A percentile compares a stretch with the other conserved stretches of the same genome.
phyloP scores from a whole-genome alignment of 148 eudicot species.

The Polygonum maritimum region DNA sequence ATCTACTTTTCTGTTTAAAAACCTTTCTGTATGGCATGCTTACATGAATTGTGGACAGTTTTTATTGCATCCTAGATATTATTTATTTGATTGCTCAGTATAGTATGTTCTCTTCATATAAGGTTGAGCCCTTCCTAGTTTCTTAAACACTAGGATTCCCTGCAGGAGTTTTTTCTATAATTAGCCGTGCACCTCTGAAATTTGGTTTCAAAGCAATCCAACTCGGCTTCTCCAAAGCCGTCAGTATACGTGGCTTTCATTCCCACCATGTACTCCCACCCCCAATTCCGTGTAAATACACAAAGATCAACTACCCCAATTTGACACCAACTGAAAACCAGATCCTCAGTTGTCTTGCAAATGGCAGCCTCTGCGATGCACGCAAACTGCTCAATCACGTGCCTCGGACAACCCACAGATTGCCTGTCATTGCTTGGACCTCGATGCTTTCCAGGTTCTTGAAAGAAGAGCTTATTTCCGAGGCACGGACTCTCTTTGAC shows the following conservation, averaged over 20 bases:
- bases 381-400: constrained; percentile 35
- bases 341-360: constrained; percentile 16
- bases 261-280: background rate
- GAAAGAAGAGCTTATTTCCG: constrained; percentile 20
- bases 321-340: constrained; percentile 15
- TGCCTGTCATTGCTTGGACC: constrained; percentile 28
- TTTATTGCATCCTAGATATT: background rate
- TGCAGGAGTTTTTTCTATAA: constrained; percentile 1
- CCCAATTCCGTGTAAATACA: background rate
- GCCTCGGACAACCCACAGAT: constrained; percentile 16
- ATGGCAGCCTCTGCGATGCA: constrained; percentile 16
- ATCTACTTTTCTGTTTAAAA: background rate
- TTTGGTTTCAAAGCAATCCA: background rate
- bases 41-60: background rate
- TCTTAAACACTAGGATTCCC: background rate
- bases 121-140: background rate
- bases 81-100: background rate
- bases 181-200: background rate
- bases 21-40: background rate
- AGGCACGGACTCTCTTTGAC: constrained; percentile 24
- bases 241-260: background rate
- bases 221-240: background rate
- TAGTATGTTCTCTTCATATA: background rate
- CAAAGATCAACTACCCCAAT: constrained; percentile 1
- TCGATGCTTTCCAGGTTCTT: constrained; percentile 26